Conservation (phyloP, 2,329 filamentous ascomycete genomes). For the Podosphaera xanthii region DNA sequence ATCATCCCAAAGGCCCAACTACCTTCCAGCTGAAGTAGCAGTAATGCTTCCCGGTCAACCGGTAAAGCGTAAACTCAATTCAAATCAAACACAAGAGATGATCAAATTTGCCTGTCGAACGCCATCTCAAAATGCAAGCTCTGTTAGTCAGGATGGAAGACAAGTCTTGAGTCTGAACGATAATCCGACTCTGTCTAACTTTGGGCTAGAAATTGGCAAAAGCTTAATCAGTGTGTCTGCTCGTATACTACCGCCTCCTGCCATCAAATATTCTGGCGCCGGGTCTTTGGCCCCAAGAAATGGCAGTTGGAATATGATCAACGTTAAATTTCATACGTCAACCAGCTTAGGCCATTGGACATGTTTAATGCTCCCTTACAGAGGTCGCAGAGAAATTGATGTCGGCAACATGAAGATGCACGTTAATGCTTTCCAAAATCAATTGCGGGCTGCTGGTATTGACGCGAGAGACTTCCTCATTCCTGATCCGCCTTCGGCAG, state of each 20-base stretch:
- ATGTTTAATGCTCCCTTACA: slow-evolving; percentile 1
- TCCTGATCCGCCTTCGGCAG: slow-evolving; percentile 1
- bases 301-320: slow-evolving; percentile 45
- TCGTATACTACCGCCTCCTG: slow-evolving; percentile 38
- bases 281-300: slow-evolving; percentile 16
- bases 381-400: not conserved
- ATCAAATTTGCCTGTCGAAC: slow-evolving; percentile 44
- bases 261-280: slow-evolving; percentile 28
- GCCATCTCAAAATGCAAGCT: slow-evolving; percentile 40
- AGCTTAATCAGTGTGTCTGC: slow-evolving; percentile 53
- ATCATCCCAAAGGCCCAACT: slow-evolving; percentile 28
- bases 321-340: slow-evolving; percentile 28
- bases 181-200: slow-evolving; percentile 3
- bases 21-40: slow-evolving; percentile 42
- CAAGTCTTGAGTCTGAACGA: slow-evolving; percentile 28
- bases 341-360: slow-evolving; percentile 27
- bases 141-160: slow-evolving; percentile 34
- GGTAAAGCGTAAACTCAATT: slow-evolving; percentile 31
- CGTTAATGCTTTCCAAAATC: slow-evolving; percentile 1
- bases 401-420: not conserved
- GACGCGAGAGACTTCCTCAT: not conserved
- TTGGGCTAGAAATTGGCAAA: slow-evolving; percentile 13
- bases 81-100: slow-evolving; percentile 41
- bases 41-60: slow-evolving; percentile 38
- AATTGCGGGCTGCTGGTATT: slow-evolving; percentile 2